Conservation (phyloP, 2,329 filamentous ascomycete genomes). For the Ascochyta pisi region DNA sequence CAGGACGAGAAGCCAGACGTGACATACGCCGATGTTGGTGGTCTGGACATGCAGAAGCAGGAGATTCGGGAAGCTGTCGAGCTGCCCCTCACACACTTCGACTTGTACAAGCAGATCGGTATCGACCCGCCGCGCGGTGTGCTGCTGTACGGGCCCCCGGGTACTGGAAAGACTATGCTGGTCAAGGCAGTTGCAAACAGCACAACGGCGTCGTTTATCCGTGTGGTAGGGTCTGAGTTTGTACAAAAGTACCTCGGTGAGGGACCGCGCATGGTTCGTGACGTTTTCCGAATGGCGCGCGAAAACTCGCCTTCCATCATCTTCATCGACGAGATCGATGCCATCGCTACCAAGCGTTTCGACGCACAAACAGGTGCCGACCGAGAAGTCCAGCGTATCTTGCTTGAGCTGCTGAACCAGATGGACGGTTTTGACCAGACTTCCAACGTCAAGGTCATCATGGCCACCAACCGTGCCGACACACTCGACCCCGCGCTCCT, state of each 20-base stretch:
- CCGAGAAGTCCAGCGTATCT: conserved; percentile 96
- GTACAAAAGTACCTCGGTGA: conserved; percentile 99
- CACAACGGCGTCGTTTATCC: conserved; percentile 97
- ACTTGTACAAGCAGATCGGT: conserved; percentile 98
- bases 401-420: conserved; percentile 96
- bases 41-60: conserved; percentile 99
- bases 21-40: conserved; percentile 96
- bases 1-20: conserved; percentile 97
- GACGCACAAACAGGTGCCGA: conserved; percentile 98
- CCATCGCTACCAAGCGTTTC: conserved; percentile 98
- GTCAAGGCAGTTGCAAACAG: conserved; percentile 99
- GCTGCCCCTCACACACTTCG: conserved; percentile 94
- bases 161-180: conserved; percentile 95
- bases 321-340: conserved; percentile 99
- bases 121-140: conserved; percentile 98
- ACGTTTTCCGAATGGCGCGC: conserved; percentile 98
- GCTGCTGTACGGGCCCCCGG: conserved; percentile 92
- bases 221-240: conserved; percentile 97
- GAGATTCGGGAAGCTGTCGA: conserved; percentile 98
- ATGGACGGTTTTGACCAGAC: conserved; percentile 99
- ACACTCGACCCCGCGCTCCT: conserved; percentile 94
- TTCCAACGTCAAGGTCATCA: conserved; percentile 99
- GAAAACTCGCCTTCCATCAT: conserved; percentile 99
- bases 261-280: conserved; percentile 96
- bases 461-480: conserved; percentile 98